Evolutionary conservation across 805 yeast species (phyloP), one percentile per base, ranked within the genome.

Genomic region (Candida multigemmis): DNA sequence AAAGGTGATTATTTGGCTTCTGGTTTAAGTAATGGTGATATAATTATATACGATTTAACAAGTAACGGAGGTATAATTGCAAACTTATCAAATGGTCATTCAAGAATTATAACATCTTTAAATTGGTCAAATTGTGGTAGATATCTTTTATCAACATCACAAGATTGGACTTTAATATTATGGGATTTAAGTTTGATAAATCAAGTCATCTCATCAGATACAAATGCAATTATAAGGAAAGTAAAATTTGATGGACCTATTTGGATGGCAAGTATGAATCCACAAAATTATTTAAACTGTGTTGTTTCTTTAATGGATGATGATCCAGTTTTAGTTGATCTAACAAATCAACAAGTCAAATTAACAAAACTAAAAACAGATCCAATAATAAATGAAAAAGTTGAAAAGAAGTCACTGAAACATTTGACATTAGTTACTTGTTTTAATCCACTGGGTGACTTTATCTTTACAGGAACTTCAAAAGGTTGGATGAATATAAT

Each of bases 1-100:
- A 71, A 71, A 27, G 96, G 96, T 5, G 94, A 84, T 47, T 87
- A 87, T 44, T 50, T 86, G 4, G 95, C 95, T 1, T 69, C 81
- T 2, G 96, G 96, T 0, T 56, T 77, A 18, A 58, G 69, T 3
- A 80, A 79, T 46, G 96, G 96, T 0, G 59, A 77, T 0, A 71
- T 85, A 5, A 62, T 80, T 12, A 69, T 86, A 9, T 75, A 77
- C 38, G 95, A 85, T 48, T 63, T 72, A 41, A 83, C 78, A 40
- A 79, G 91, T 14, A 56, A 56, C 33, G 74, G 72, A 14, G 49
- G 56, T 12, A 68, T 74, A 2, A 59, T 84, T 5, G 64, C 70
- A 3, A 63, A 67, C 7, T 53, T 81, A 16, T 59, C 67, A 16
- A 35, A 44, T 24, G 76, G 78, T 4, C 96, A 89, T 44, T 65